A percentile compares a stretch with the other conserved stretches of the same genome.
phyloP scores from a whole-genome alignment of 768 basidiomycete species.

The Russula vinacea region DNA sequence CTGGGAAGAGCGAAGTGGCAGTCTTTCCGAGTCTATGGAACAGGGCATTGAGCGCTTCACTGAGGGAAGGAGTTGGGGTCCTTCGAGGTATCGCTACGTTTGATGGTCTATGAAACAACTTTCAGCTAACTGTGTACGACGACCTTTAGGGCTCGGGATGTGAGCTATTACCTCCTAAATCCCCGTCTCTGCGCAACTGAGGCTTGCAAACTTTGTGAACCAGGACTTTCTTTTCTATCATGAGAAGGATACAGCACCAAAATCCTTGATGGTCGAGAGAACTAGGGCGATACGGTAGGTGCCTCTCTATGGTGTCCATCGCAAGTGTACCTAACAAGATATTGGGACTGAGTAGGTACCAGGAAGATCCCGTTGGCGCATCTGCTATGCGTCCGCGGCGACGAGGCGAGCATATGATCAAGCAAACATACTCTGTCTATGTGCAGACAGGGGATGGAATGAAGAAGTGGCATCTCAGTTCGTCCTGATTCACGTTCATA shows the following conservation, averaged over 20 bases:
- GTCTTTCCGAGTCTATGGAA: constrained; percentile 37
- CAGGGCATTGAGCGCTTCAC: constrained; percentile 42
- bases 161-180: constrained; percentile 11
- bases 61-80: constrained; percentile 40
- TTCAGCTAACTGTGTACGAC: constrained; percentile 1
- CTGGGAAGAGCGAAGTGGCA: constrained; percentile 40
- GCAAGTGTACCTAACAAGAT: background rate
- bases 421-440: constrained; percentile 43
- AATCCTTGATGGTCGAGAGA: constrained; percentile 32
- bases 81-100: constrained; percentile 36
- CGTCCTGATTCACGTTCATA: constrained; percentile 17
- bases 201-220: constrained; percentile 2
- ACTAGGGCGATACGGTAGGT: constrained; percentile 32
- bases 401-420: constrained; percentile 34
- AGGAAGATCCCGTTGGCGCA: constrained; percentile 30
- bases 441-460: constrained; percentile 34
- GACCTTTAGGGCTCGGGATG: constrained; percentile 21
- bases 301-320: background rate
- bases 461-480: constrained; percentile 43
- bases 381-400: constrained; percentile 27
- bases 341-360: constrained; percentile 27
- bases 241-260: constrained; percentile 38
- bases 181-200: constrained; percentile 8
- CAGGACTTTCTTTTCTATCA: constrained; percentile 43
- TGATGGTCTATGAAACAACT: background rate